phyloP scores from a whole-genome alignment of 352 stramenopile species.

The Phytophthora foliorum region DNA sequence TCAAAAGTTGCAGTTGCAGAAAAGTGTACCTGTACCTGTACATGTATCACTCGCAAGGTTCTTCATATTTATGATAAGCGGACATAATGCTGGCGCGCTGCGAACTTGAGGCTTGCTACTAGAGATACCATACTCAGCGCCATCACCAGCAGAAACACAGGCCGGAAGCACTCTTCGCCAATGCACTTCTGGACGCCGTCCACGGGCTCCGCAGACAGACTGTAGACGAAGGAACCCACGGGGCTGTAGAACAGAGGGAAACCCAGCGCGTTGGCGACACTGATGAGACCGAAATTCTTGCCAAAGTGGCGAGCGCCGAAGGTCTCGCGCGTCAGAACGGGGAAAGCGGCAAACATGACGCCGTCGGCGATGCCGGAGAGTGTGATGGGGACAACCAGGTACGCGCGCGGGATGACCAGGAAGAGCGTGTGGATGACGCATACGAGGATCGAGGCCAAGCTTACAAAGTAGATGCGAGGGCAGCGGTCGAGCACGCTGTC shows the following conservation, averaged over 20 bases:
- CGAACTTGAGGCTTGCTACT: conserved; percentile 64
- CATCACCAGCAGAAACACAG: conserved; percentile 71
- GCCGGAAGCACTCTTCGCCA: conserved; percentile 64
- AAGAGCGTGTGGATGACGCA: conserved; percentile 70
- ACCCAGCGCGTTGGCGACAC: conserved; percentile 73
- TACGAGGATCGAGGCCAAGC: conserved; percentile 62
- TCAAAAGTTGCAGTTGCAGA: conserved; percentile 8
- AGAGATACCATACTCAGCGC: conserved; percentile 61
- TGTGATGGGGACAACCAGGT: conserved; percentile 65
- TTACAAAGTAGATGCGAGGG: conserved; percentile 73
- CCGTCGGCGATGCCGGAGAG: conserved; percentile 71
- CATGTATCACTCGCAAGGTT: too few species aligned
- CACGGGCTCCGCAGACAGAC: conserved; percentile 38
- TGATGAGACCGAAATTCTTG: conserved; percentile 85
- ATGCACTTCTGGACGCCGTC: conserved; percentile 65
- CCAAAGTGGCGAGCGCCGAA: conserved; percentile 79
- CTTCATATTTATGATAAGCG: conserved; percentile 17
- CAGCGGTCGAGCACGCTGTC: conserved; percentile 60
- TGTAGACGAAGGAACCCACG: conserved; percentile 72
- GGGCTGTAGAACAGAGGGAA: conserved; percentile 83
- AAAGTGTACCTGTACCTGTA: too few species aligned
- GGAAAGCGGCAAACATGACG: conserved; percentile 80
- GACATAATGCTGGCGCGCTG: conserved; percentile 35
- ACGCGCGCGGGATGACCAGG: conserved; percentile 50
- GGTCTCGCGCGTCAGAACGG: conserved; percentile 74